A percentile compares a stretch with the other conserved stretches of the same genome.
phyloP scores from a whole-genome alignment of 1,139 yeast genomes.

The Hyphopichia buzzinii region DNA sequence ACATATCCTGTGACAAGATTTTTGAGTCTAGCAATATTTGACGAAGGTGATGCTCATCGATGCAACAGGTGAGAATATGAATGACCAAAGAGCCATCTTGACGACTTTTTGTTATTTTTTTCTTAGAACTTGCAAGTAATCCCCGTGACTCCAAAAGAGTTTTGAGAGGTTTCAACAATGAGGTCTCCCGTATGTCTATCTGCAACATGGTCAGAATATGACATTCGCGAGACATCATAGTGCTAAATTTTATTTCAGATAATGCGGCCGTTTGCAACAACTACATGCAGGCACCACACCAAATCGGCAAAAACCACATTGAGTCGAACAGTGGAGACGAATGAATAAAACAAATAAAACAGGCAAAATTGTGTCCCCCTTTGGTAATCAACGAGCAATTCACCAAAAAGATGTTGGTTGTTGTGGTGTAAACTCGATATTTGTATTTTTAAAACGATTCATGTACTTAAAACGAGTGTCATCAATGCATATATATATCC shows the following conservation, averaged over 20 bases:
- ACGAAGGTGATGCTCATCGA: neutral
- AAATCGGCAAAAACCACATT: neutral
- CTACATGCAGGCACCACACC: neutral
- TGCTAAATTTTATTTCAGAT: too few species aligned
- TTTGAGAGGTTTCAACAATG: neutral
- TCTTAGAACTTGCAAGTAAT: neutral
- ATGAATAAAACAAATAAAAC: neutral
- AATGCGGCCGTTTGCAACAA: too few species aligned
- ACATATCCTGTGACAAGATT: neutral
- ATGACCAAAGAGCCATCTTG: neutral
- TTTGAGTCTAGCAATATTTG: neutral
- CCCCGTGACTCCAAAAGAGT: neutral
- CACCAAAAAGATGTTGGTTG: too few species aligned
- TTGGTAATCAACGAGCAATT: too few species aligned
- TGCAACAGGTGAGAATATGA: neutral
- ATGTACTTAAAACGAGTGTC: too few species aligned
- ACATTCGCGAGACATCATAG: too few species aligned
- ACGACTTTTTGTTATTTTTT: neutral
- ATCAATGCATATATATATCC: too few species aligned
- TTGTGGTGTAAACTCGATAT: too few species aligned
- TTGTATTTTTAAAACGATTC: too few species aligned
- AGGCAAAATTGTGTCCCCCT: neutral
- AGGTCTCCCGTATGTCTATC: neutral
- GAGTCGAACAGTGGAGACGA: neutral
- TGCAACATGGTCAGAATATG: neutral